phyloP scores from a whole-genome alignment of 345 rosid species.

The Eucalyptus virginea region DNA sequence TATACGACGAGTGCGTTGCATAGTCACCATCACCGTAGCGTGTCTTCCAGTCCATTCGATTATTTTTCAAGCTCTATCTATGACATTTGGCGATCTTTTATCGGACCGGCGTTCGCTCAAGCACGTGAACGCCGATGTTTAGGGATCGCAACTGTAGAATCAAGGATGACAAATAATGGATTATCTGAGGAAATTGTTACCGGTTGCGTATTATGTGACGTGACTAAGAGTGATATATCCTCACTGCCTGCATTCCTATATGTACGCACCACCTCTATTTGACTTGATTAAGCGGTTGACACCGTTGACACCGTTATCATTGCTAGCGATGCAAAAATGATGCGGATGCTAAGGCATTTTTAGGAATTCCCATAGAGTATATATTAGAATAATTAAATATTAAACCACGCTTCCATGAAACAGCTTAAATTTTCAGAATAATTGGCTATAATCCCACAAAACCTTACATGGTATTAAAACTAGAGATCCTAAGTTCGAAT shows the following conservation, averaged over 20 bases:
- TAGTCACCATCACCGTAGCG: background rate
- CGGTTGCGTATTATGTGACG: background rate
- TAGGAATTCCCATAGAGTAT: background rate
- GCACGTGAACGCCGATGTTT: background rate
- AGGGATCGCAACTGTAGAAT: background rate
- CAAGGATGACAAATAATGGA: background rate
- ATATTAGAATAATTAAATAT: too few relatives aligned
- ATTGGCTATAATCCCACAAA: too few relatives aligned
- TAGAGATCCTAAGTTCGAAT: too few relatives aligned
- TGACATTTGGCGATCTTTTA: background rate
- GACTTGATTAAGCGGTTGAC: too few relatives aligned
- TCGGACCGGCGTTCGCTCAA: background rate
- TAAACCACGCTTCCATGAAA: too few relatives aligned
- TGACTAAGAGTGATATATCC: background rate
- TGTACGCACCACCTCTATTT: background rate
- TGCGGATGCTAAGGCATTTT: background rate
- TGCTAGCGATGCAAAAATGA: background rate
- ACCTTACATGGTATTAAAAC: too few relatives aligned
- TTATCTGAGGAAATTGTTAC: background rate
- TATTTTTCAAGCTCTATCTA: background rate
- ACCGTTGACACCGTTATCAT: too few relatives aligned
- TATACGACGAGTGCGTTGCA: background rate
- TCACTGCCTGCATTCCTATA: background rate
- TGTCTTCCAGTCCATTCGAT: background rate
- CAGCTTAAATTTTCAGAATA: too few relatives aligned